Conservation (phyloP, 257 asterid genomes). For the Nicotiana sylvestris region DNA sequence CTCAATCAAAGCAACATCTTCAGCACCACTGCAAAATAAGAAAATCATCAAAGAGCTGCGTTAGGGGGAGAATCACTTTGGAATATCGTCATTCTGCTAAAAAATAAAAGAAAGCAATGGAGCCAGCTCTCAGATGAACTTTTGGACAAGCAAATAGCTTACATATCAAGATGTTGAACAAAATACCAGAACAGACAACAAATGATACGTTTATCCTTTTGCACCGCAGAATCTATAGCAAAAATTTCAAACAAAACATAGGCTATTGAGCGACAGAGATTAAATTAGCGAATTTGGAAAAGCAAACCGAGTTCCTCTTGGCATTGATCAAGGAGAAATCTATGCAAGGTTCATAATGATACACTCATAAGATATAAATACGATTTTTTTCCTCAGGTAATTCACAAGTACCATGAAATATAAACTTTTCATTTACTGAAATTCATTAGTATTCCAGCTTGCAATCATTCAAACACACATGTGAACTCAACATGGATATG, state of each 20-base stretch:
- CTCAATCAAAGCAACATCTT: slow-evolving; percentile 83
- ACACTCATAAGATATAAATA: background rate
- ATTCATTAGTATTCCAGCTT: background rate
- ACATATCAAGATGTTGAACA: background rate
- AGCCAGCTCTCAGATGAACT: background rate
- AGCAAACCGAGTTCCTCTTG: background rate
- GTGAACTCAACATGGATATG: background rate
- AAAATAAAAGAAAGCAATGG: background rate
- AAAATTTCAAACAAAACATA: background rate
- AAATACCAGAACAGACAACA: background rate
- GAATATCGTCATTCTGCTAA: background rate
- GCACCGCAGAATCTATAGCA: background rate
- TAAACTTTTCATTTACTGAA: background rate
- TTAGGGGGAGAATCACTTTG: background rate
- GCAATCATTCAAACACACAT: background rate
- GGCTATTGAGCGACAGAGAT: background rate
- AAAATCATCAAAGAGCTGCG: slow-evolving; percentile 2
- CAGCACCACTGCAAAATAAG: slow-evolving; percentile 67
- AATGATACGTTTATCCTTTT: background rate
- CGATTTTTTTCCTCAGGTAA: background rate
- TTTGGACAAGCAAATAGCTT: background rate
- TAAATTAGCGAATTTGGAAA: background rate
- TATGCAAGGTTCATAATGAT: background rate
- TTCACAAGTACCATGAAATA: background rate
- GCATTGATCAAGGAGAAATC: background rate